Evolutionary conservation across 1,139 yeast species (phyloP), one percentile per base, ranked within the genome.

Genomic region (Candida albicans): DNA sequence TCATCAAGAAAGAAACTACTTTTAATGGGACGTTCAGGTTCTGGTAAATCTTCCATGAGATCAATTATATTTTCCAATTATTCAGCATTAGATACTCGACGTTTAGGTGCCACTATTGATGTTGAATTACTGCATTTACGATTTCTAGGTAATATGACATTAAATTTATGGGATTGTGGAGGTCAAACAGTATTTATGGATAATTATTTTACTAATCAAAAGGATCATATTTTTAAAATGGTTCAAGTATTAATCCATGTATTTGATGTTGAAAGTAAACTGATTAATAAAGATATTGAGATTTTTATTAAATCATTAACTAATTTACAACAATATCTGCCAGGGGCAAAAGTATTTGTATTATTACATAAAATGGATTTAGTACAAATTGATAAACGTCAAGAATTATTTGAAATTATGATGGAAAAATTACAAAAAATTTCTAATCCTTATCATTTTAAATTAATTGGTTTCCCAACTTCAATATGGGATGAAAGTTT

Each of bases 121-220:
- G 98, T 93, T 24, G 99, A 95, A 61, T 97, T 93, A 60, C 90
- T 98, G 4, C 96, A 93, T 65, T 71, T 93, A 43, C 72, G 98
- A 45, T 91, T 93, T 59, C 71, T 93, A 48, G 97, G 97, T 4
- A 91, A 93, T 61, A 89, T 93, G 95, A 90, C 97, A 1, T 74
- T 93, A 45, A 93, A 93, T 56, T 70, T 93, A 29, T 91, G 99
- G 99, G 99, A 93, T 63, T 93, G 99, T 67, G 99, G 99, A 53
- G 96, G 96, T 3, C 99, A 93, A 64, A 98, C 93, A 62, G 91
- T 87, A 2, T 95, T 91, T 57, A 91, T 95, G 88, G 97, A 91
- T 59, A 91, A 90, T 65, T 93, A 93, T 61, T 83, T 87, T 57
- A 81, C 95, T 7, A 81, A 87, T 46, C 93, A 91, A 60, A 79